Percentiles rank a stretch among this genome's conserved stretches.
These are phyloP conservation scores for Pythium volutum DNA, from an alignment of 352 stramenopile genomes.

Conservation along the genomic window DNA sequence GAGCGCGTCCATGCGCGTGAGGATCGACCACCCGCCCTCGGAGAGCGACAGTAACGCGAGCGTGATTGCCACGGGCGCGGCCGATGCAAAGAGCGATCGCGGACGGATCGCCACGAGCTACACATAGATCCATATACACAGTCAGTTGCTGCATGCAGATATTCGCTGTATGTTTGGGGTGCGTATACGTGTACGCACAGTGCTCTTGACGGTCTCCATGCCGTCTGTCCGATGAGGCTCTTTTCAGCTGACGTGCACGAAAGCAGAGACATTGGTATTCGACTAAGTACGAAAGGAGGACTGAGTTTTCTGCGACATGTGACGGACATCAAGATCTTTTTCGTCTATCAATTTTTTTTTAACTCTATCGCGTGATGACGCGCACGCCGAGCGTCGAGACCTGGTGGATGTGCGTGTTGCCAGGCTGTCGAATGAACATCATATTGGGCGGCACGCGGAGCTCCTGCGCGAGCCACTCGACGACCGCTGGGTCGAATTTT, in stretches of 20 bases:
- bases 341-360: too few relatives aligned
- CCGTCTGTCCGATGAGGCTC: neutral
- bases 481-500: conserved; percentile 70
- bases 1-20: conserved; percentile 41
- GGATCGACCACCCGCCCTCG: conserved; percentile 27
- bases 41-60: conserved; percentile 41
- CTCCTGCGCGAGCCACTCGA: conserved; percentile 82
- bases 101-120: conserved; percentile 50
- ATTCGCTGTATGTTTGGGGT: neutral
- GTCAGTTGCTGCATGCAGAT: neutral
- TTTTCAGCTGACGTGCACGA: too few relatives aligned
- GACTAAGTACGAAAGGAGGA: conserved; percentile 23
- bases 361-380: conserved; percentile 75
- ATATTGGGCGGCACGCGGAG: conserved; percentile 85
- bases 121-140: neutral
- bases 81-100: conserved; percentile 57
- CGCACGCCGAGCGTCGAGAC: conserved; percentile 82
- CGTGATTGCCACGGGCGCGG: conserved; percentile 45
- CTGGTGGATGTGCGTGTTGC: conserved; percentile 88
- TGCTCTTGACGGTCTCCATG: conserved; percentile 67
- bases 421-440: conserved; percentile 93
- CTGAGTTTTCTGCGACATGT: conserved; percentile 12
- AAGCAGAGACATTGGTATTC: neutral
- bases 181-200: conserved; percentile 35
- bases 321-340: neutral